A percentile compares a stretch with the other conserved stretches of the same genome.
Conservation (phyloP, 163 green algal species). For the Scenedesmus sp. region DNA sequence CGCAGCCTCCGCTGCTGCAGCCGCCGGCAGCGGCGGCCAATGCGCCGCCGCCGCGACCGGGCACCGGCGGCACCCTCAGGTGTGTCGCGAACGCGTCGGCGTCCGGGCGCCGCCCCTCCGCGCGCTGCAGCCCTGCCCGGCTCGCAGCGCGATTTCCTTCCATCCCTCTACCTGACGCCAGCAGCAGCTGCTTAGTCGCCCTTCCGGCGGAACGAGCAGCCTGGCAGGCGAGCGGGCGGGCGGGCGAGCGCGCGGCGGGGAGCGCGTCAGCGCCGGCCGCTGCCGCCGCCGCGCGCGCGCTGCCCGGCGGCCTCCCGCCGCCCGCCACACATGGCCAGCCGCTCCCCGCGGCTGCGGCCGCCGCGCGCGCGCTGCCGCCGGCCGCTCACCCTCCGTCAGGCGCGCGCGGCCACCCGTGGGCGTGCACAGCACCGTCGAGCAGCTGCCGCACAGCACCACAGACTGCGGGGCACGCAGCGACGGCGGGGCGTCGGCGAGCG, state of each 20-base stretch:
- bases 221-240: conserved; percentile 44
- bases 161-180: no score
- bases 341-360: neutral
- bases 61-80: no score
- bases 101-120: no score
- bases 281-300: neutral
- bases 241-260: neutral
- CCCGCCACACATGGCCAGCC: no score
- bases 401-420: conserved; percentile 93
- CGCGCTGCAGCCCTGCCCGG: conserved; percentile 40
- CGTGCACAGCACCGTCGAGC: conserved; percentile 96
- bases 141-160: no score
- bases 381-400: conserved; percentile 86
- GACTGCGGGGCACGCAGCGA: conserved; percentile 54
- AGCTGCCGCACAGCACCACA: conserved; percentile 93
- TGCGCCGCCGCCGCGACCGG: no score
- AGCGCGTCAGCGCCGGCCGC: neutral
- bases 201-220: conserved; percentile 93
- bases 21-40: neutral
- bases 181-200: conserved; percentile 77
- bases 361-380: neutral
- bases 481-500: no score
- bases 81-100: no score
- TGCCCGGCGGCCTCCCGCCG: neutral
- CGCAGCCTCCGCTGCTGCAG: neutral